Evolutionary conservation across 2,329 filamentous ascomycete species (phyloP).

Genomic region (Huntiella savannae): DNA sequence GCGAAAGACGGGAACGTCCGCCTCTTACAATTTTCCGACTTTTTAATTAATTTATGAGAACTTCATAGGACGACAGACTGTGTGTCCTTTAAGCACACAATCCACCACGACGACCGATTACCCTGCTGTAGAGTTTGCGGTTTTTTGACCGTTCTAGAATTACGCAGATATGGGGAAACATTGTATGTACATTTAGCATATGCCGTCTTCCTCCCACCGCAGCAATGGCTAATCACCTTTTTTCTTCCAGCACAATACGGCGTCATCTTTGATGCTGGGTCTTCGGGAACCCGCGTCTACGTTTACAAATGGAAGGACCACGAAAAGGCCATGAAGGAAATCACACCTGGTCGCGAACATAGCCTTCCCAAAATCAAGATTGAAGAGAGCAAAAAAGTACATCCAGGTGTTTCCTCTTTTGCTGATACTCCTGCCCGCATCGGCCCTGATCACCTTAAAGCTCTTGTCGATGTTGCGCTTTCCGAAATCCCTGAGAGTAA

Average conservation of each 20-base stretch:
- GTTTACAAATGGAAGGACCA: slow-evolving; percentile 86
- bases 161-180: slow-evolving; percentile 19
- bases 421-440: slow-evolving; percentile 57
- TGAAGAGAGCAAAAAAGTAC: slow-evolving; percentile 81
- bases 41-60: too few relatives aligned
- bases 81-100: not conserved
- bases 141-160: too few relatives aligned
- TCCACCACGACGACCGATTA: too few relatives aligned
- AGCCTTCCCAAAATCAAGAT: slow-evolving; percentile 65
- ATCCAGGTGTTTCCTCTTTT: slow-evolving; percentile 83
- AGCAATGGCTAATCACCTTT: not conserved
- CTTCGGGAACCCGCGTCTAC: slow-evolving; percentile 86
- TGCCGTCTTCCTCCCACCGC: not conserved
- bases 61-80: not conserved
- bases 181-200: slow-evolving; percentile 15
- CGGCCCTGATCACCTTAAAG: slow-evolving; percentile 62
- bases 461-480: slow-evolving; percentile 65
- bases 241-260: slow-evolving; percentile 48
- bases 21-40: too few relatives aligned
- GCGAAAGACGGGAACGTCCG: too few relatives aligned
- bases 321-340: slow-evolving; percentile 23
- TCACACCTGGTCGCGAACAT: slow-evolving; percentile 28
- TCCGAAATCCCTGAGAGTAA: slow-evolving; percentile 57
- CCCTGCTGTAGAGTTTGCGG: too few relatives aligned
- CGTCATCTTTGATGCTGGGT: slow-evolving; percentile 92